A percentile compares a stretch with the other conserved stretches of the same genome.
These are phyloP conservation scores for Carex myosuroides DNA, from an alignment of 176 grass and related monocot genomes.

Conservation along the genomic window DNA sequence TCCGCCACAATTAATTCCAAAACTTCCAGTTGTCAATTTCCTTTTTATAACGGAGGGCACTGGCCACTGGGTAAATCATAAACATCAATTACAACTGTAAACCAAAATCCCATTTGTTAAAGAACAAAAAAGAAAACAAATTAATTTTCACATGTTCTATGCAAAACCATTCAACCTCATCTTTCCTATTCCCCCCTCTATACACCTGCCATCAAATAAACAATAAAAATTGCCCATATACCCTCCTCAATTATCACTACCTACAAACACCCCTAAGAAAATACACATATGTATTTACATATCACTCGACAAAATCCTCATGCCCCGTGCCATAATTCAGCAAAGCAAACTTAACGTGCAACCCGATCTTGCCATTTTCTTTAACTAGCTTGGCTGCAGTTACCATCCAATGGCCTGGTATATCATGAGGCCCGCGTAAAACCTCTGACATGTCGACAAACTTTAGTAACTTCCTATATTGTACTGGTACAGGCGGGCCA, in stretches of 20 bases:
- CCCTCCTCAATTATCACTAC: neutral
- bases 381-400: constrained; percentile 52
- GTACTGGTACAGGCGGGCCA: constrained; percentile 72
- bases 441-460: constrained; percentile 93
- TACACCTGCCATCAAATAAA: constrained; percentile 12
- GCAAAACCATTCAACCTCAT: neutral
- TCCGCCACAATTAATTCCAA: neutral
- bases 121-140: neutral
- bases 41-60: neutral
- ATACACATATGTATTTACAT: neutral
- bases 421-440: constrained; percentile 66
- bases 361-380: constrained; percentile 65
- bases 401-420: constrained; percentile 87
- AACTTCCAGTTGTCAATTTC: neutral
- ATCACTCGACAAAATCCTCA: neutral
- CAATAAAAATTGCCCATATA: neutral
- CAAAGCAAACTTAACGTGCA: constrained; percentile 76
- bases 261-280: constrained; percentile 16
- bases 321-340: constrained; percentile 37
- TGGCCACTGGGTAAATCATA: neutral
- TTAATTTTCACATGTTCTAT: neutral
- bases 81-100: neutral
- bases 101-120: neutral
- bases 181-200: constrained; percentile 19
- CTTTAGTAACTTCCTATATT: constrained; percentile 77